Evolutionary conservation across 2,329 filamentous ascomycete genomes (phyloP).

Genomic region (Xenoacremonium recifei): DNA sequence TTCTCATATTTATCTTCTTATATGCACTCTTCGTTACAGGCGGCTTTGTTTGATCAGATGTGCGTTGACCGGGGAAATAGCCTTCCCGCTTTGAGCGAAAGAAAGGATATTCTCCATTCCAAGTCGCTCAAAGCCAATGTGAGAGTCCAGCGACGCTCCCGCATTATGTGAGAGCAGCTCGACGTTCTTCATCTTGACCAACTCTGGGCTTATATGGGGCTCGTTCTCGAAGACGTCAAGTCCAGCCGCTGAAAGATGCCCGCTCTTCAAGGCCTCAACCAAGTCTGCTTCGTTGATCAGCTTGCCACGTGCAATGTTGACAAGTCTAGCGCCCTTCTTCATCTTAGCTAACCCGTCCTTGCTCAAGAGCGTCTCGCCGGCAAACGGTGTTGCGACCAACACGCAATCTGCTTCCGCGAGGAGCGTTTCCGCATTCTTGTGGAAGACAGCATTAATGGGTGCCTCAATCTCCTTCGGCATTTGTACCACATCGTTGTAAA

Average conservation of each 20-base stretch:
- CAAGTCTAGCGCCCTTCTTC: slow-evolving; percentile 67
- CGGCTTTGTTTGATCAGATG: slow-evolving; percentile 25
- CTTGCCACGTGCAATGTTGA: slow-evolving; percentile 72
- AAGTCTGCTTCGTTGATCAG: slow-evolving; percentile 71
- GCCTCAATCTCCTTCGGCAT: slow-evolving; percentile 17
- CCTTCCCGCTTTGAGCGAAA: slow-evolving; percentile 20
- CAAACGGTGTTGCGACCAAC: slow-evolving; percentile 23
- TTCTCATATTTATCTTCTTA: background rate
- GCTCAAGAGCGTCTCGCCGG: slow-evolving; percentile 25
- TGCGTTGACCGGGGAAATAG: slow-evolving; percentile 23
- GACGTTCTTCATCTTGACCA: slow-evolving; percentile 25
- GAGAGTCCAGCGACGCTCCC: slow-evolving; percentile 22
- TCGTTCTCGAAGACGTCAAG: slow-evolving; percentile 73
- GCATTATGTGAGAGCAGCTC: slow-evolving; percentile 25
- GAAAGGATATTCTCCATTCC: slow-evolving; percentile 26
- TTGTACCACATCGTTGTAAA: slow-evolving; percentile 24
- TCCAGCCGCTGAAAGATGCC: slow-evolving; percentile 60
- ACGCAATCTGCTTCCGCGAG: slow-evolving; percentile 25
- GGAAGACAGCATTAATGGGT: slow-evolving; percentile 15
- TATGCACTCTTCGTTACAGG: slow-evolving; percentile 14
- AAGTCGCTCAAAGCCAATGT: slow-evolving; percentile 23
- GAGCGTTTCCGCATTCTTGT: slow-evolving; percentile 19
- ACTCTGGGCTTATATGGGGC: slow-evolving; percentile 39
- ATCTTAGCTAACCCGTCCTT: slow-evolving; percentile 63
- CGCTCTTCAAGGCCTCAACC: slow-evolving; percentile 62